Evolutionary conservation across 352 stramenopile genomes (phyloP).

Genomic region (Thraustochytrium aureum): DNA sequence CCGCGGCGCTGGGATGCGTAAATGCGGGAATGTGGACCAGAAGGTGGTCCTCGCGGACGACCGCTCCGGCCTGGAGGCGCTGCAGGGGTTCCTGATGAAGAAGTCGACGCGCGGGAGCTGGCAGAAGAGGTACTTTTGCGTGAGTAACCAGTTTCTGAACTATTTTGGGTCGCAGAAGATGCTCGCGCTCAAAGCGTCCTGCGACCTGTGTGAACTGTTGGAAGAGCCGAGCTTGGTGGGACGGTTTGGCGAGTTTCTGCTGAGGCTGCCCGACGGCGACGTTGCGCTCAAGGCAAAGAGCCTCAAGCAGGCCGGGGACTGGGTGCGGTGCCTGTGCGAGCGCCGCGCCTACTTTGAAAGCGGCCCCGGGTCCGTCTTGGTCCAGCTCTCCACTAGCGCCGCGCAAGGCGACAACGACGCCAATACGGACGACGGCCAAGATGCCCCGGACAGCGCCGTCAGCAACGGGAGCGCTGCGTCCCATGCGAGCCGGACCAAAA

Average conservation of each 20-base stretch:
- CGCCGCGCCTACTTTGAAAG: slow-evolving; percentile 11
- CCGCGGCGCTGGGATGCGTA: slow-evolving; percentile 35
- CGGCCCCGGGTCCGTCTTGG: slow-evolving; percentile 9
- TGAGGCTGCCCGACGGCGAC: slow-evolving; percentile 1
- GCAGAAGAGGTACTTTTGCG: slow-evolving; percentile 52
- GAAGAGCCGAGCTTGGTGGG: slow-evolving; percentile 21
- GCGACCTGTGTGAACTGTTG: slow-evolving; percentile 24
- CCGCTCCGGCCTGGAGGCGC: slow-evolving; percentile 1
- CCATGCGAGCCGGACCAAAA: too few species aligned
- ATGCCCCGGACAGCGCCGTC: background rate
- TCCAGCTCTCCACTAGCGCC: too few species aligned
- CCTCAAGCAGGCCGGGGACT: slow-evolving; percentile 18
- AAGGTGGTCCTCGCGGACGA: slow-evolving; percentile 25
- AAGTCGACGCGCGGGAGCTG: background rate
- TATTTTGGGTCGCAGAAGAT: slow-evolving; percentile 44
- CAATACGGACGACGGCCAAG: background rate
- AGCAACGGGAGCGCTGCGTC: too few species aligned
- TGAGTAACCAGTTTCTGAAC: slow-evolving; percentile 53
- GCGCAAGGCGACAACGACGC: background rate
- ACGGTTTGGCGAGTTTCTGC: slow-evolving; percentile 36
- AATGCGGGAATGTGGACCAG: slow-evolving; percentile 13
- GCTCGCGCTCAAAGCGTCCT: slow-evolving; percentile 23
- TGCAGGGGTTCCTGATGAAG: slow-evolving; percentile 46
- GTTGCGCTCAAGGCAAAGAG: slow-evolving; percentile 19
- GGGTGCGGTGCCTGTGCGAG: slow-evolving; percentile 18